Evolutionary conservation across 129 eudicot species (phyloP), one percentile per base, ranked within the genome.

Genomic region (Chrysanthemum makinoi): DNA sequence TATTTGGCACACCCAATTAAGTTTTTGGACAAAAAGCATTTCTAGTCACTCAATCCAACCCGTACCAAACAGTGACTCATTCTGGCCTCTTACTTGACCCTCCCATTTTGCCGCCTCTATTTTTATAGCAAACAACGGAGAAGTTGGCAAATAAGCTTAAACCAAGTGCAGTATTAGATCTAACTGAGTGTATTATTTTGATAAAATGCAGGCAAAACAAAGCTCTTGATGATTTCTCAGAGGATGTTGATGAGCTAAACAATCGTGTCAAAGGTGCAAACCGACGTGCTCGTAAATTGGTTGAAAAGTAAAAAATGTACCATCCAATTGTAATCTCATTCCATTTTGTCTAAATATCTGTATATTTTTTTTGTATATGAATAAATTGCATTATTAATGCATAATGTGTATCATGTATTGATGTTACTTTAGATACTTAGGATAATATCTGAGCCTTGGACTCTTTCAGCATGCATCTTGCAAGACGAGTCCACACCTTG

Each of bases 221-320:
- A 74, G 96, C 96, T 77, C 87, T 95, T 20, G 97, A 95, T 83
- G 65, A 75, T 81, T 86, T 95, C 71, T 69, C 77, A 4, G 91
- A 83, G 22, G 99, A 95, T 24, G 86, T 95, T 12, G 99, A 95
- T 26, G 97, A 90, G 83, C 77, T 95, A 26, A 95, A 95, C 82
- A 47, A 82, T 0, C 83, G 98, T 75, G 91, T 94, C 49, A 94
- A 90, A 72, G 96, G 96, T 28, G 96, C 97, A 24, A 95, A 95
- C 74, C 80, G 70, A 61, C 97, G 97, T 64, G 82, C 99, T 13
- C 87, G 96, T 26, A 71, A 78, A 4, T 50, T 95, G 80, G 24
- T 94, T 62, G 73, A 73, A 10, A 81, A 90, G 76, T 90, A 75
- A 60, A 20, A 48, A 13, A 54, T 46, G 77, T 18, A 6, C 44